These are phyloP conservation scores for Phytophthora pisi DNA, from an alignment of 352 stramenopile genomes.

Conservation along the genomic window DNA sequence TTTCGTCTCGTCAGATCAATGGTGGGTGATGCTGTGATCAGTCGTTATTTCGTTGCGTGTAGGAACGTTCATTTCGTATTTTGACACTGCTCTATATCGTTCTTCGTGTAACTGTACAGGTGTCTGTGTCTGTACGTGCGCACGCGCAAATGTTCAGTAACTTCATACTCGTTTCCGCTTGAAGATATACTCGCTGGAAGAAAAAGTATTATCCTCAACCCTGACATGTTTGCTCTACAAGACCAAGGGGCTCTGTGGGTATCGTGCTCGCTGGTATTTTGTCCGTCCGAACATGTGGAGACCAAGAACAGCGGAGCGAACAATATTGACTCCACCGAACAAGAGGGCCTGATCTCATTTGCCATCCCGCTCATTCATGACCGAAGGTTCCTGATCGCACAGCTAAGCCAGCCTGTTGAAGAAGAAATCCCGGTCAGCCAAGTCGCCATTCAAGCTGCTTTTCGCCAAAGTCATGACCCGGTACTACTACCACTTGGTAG, in stretches of 20 bases:
- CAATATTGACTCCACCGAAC: not conserved
- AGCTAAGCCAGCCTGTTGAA: slow-evolving; percentile 41
- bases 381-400: slow-evolving; percentile 39
- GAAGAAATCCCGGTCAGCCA: slow-evolving; percentile 39
- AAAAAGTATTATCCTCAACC: slow-evolving; percentile 38
- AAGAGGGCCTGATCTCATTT: slow-evolving; percentile 33
- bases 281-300: slow-evolving; percentile 9
- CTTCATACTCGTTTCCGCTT: slow-evolving; percentile 47
- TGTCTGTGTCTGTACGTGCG: slow-evolving; percentile 44
- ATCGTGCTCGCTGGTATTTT: slow-evolving; percentile 54
- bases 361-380: slow-evolving; percentile 40
- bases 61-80: not conserved
- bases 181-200: slow-evolving; percentile 16
- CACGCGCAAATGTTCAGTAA: slow-evolving; percentile 29
- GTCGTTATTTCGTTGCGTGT: slow-evolving; percentile 3
- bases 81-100: slow-evolving; percentile 9
- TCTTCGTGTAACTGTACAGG: slow-evolving; percentile 19
- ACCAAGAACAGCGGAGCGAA: not conserved
- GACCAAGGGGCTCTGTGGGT: slow-evolving; percentile 36
- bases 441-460: slow-evolving; percentile 41
- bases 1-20: slow-evolving; percentile 32
- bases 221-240: slow-evolving; percentile 30
- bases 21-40: slow-evolving; percentile 19
- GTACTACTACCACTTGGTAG: slow-evolving; percentile 20
- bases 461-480: slow-evolving; percentile 45